These are phyloP conservation scores for Allodekkera sacchari DNA, from an alignment of 805 yeast genomes.

Conservation along the genomic window DNA sequence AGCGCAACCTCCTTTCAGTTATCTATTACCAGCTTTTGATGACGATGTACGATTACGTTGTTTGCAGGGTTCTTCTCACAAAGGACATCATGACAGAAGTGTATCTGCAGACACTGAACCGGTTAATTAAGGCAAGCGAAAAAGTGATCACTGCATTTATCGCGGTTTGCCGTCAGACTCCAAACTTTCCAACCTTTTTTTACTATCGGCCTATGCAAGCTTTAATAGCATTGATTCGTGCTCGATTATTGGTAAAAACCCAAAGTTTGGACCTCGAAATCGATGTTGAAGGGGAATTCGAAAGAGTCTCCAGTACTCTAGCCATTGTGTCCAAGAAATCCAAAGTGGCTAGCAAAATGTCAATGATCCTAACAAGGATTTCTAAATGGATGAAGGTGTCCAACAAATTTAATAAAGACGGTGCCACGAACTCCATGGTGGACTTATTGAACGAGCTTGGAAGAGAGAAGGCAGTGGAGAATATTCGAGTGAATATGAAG, in stretches of 20 bases:
- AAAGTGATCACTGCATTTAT: constrained; percentile 38
- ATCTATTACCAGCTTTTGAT: constrained; percentile 43
- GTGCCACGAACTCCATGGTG: constrained; percentile 50
- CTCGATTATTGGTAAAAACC: constrained; percentile 36
- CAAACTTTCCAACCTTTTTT: constrained; percentile 40
- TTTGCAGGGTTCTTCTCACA: constrained; percentile 30
- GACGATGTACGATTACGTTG: constrained; percentile 44
- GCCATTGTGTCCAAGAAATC: constrained; percentile 15
- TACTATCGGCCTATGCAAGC: constrained; percentile 49
- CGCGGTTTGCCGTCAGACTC: constrained; percentile 29
- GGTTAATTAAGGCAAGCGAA: constrained; percentile 37
- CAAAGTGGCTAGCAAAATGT: constrained; percentile 27
- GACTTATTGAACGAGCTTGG: constrained; percentile 46
- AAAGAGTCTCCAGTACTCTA: constrained; percentile 19
- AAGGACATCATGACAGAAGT: constrained; percentile 24
- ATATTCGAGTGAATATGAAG: constrained; percentile 18
- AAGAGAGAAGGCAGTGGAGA: constrained; percentile 36
- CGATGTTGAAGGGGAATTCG: constrained; percentile 25
- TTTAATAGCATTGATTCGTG: constrained; percentile 37
- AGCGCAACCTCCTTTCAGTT: constrained; percentile 31
- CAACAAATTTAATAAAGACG: constrained; percentile 31
- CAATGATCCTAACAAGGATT: constrained; percentile 26
- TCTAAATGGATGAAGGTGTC: constrained; percentile 32
- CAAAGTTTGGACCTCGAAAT: constrained; percentile 27
- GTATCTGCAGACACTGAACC: constrained; percentile 30